Evolutionary conservation across 75 land plant species (phyloP).

Genomic region (Ceratopteris richardii): DNA sequence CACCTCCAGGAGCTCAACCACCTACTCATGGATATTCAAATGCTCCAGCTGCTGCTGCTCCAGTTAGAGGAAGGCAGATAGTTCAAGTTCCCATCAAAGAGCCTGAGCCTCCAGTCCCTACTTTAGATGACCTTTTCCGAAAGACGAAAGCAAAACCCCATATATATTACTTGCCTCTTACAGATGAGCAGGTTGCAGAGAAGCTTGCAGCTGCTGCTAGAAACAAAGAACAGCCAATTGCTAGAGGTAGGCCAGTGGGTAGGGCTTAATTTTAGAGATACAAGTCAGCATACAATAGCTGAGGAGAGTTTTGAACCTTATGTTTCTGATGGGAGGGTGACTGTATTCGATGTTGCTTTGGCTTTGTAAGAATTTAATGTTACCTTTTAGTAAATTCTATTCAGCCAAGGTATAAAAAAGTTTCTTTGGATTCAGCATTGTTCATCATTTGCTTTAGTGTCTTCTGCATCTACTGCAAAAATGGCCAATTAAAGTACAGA

Average conservation of each 20-base stretch:
- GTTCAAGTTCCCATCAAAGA: slow-evolving; percentile 41
- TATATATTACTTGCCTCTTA: slow-evolving; percentile 80
- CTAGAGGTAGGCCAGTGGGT: neutral
- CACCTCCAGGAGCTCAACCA: slow-evolving; percentile 4
- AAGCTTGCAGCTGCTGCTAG: slow-evolving; percentile 37
- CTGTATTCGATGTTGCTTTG: no score
- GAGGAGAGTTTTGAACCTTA: no score
- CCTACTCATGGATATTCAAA: slow-evolving; percentile 13
- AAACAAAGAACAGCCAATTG: neutral
- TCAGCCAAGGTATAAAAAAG: no score
- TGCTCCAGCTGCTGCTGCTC: slow-evolving; percentile 24
- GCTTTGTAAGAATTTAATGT: no score
- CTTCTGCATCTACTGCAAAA: no score
- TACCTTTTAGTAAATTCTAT: no score
- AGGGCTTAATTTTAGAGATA: no score
- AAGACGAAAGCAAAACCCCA: slow-evolving; percentile 82
- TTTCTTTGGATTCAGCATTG: no score
- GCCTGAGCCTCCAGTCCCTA: slow-evolving; percentile 53
- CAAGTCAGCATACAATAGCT: no score
- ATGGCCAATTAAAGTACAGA: no score
- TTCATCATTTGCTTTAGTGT: no score
- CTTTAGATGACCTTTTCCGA: slow-evolving; percentile 85
- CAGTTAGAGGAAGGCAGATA: slow-evolving; percentile 32
- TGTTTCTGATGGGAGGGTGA: no score
- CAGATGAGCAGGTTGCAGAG: slow-evolving; percentile 83